phyloP scores from a whole-genome alignment of 2,329 filamentous ascomycete genomes.

The Hypoxylon sp. region DNA sequence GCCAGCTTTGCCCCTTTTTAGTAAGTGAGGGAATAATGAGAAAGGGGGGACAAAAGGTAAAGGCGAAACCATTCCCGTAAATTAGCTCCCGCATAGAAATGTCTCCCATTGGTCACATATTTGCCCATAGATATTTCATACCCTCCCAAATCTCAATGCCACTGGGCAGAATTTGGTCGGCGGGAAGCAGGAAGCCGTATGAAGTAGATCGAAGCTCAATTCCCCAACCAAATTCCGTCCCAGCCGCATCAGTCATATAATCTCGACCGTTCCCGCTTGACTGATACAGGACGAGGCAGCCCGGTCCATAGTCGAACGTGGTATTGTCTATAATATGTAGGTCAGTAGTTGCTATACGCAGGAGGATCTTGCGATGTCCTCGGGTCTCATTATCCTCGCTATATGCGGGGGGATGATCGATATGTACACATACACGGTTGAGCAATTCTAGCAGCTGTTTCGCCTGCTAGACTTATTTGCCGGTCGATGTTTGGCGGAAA shows the following conservation, averaged over 20 bases:
- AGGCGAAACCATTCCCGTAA: background rate
- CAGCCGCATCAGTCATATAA: constrained; percentile 50
- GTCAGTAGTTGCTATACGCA: constrained; percentile 47
- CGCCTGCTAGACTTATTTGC: constrained; percentile 60
- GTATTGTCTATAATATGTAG: constrained; percentile 41
- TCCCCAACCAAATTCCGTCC: constrained; percentile 58
- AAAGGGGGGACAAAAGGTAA: background rate
- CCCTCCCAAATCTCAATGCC: constrained; percentile 55
- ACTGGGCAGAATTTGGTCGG: constrained; percentile 56
- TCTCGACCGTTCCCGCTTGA: constrained; percentile 51
- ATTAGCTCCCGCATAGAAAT: background rate
- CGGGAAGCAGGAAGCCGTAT: constrained; percentile 58
- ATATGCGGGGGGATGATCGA: constrained; percentile 39
- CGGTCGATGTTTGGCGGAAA: constrained; percentile 60
- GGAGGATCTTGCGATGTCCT: constrained; percentile 32
- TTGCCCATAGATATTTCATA: constrained; percentile 49
- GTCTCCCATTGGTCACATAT: constrained; percentile 24
- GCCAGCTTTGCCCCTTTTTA: too few species aligned
- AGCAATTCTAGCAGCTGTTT: constrained; percentile 52
- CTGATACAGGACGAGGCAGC: constrained; percentile 50
- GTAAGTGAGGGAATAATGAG: too few species aligned
- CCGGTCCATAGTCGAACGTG: constrained; percentile 48
- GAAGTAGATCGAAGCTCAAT: constrained; percentile 57
- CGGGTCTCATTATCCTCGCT: background rate
- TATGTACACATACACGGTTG: constrained; percentile 46